A percentile compares a stretch with the other conserved stretches of the same genome.
Conservation (phyloP, 495 filamentous ascomycete species). For the Trichocladium antarcticum region DNA sequence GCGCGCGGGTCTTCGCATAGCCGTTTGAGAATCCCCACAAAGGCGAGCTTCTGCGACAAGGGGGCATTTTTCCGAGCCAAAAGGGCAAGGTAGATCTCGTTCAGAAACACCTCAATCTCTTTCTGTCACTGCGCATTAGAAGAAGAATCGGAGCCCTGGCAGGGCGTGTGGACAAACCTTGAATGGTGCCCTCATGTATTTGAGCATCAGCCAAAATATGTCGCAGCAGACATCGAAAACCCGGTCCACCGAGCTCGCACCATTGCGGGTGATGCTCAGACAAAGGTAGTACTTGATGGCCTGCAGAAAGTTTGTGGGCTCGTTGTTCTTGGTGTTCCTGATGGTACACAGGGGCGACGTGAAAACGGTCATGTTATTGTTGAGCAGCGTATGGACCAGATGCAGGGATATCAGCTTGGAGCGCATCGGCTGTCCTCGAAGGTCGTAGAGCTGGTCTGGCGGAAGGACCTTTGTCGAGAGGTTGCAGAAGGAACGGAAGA, state of each 20-base stretch:
- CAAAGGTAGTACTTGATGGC: slow-evolving; percentile 94
- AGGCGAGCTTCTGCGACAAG: slow-evolving; percentile 79
- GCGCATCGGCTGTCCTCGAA: slow-evolving; percentile 89
- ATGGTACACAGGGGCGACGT: slow-evolving; percentile 83
- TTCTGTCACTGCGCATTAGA: slow-evolving; percentile 44
- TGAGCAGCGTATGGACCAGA: slow-evolving; percentile 83
- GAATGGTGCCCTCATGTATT: slow-evolving; percentile 83
- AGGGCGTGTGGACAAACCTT: slow-evolving; percentile 46
- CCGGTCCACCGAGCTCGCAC: slow-evolving; percentile 75
- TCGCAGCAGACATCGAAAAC: slow-evolving; percentile 96
- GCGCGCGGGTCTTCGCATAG: slow-evolving; percentile 76
- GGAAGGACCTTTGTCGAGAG: slow-evolving; percentile 82
- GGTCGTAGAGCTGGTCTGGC: slow-evolving; percentile 82
- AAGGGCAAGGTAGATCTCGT: slow-evolving; percentile 93
- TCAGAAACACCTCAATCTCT: slow-evolving; percentile 95
- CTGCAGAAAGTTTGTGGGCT: slow-evolving; percentile 84
- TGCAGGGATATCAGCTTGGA: slow-evolving; percentile 93
- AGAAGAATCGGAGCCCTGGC: neutral
- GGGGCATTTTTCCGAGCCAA: slow-evolving; percentile 80
- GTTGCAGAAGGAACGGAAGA: slow-evolving; percentile 96
- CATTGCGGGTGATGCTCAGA: slow-evolving; percentile 86
- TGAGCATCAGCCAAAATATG: slow-evolving; percentile 95
- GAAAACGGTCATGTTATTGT: slow-evolving; percentile 81
- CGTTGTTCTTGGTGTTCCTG: slow-evolving; percentile 68
- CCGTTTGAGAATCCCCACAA: slow-evolving; percentile 74